Conservation (phyloP, 176 grass and related monocot species). For the Avena insularis region DNA sequence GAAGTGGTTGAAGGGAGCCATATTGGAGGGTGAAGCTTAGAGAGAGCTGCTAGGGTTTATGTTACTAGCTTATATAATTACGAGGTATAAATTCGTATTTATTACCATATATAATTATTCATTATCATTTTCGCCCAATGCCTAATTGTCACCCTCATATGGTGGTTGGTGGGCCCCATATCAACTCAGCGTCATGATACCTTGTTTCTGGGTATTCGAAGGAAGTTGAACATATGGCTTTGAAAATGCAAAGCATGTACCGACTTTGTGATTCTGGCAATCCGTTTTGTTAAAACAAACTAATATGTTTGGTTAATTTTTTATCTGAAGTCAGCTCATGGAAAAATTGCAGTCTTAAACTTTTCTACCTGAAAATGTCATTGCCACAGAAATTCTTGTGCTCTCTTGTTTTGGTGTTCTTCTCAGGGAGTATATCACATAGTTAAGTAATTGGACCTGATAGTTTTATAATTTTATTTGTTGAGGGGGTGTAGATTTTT, state of each 20-base stretch:
- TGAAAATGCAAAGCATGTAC: slow-evolving; percentile 14
- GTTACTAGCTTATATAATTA: neutral
- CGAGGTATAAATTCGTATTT: no score
- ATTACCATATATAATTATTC: neutral
- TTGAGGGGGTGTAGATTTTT: neutral
- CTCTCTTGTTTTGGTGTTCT: neutral
- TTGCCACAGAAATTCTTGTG: neutral
- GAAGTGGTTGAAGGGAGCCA: neutral
- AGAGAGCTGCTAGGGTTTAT: neutral
- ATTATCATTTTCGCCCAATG: neutral
- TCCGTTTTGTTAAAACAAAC: neutral
- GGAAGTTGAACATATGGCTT: slow-evolving; percentile 9
- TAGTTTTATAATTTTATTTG: slow-evolving; percentile 8
- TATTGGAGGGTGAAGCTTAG: neutral
- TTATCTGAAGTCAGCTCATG: neutral
- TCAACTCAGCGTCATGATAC: neutral
- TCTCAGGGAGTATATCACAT: neutral
- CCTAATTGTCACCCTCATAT: no score
- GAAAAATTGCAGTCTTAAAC: neutral
- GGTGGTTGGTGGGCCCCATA: neutral
- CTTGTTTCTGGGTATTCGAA: neutral
- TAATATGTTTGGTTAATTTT: neutral
- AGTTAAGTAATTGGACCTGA: neutral
- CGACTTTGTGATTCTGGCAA: neutral
- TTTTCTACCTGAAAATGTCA: neutral